Evolutionary conservation across 805 yeast species (phyloP).

Genomic region (Teunomyces funiuensis): DNA sequence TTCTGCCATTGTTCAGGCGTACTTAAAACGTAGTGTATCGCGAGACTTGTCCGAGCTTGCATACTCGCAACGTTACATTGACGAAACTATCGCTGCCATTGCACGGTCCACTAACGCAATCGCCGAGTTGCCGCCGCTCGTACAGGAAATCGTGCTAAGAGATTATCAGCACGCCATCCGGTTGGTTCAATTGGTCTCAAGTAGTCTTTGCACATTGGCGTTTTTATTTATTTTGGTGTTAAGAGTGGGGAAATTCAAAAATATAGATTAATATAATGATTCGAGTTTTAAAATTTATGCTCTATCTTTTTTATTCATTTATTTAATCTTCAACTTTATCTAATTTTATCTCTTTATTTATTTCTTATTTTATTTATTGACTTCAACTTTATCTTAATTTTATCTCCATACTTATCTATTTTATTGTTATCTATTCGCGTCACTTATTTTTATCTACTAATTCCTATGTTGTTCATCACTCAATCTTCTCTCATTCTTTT

Average conservation of each 20-base stretch:
- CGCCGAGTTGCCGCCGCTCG: slow-evolving; percentile 13
- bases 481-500: too few relatives aligned
- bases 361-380: too few relatives aligned
- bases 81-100: slow-evolving; percentile 17
- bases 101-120: slow-evolving; percentile 23
- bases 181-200: slow-evolving; percentile 23
- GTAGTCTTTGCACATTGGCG: slow-evolving; percentile 7
- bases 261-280: not conserved
- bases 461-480: too few relatives aligned
- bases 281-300: too few relatives aligned
- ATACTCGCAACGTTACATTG: slow-evolving; percentile 15
- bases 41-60: slow-evolving; percentile 14
- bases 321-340: too few relatives aligned
- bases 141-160: slow-evolving; percentile 17
- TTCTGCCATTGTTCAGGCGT: slow-evolving; percentile 19
- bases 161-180: slow-evolving; percentile 27
- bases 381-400: too few relatives aligned
- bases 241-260: not conserved
- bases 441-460: too few relatives aligned
- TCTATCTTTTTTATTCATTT: too few relatives aligned
- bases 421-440: too few relatives aligned
- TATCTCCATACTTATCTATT: too few relatives aligned
- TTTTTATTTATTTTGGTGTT: not conserved
- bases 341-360: too few relatives aligned
- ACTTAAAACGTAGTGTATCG: slow-evolving; percentile 12